Conservation (phyloP, 352 stramenopile genomes). For the Globisporangium mamillatum region DNA sequence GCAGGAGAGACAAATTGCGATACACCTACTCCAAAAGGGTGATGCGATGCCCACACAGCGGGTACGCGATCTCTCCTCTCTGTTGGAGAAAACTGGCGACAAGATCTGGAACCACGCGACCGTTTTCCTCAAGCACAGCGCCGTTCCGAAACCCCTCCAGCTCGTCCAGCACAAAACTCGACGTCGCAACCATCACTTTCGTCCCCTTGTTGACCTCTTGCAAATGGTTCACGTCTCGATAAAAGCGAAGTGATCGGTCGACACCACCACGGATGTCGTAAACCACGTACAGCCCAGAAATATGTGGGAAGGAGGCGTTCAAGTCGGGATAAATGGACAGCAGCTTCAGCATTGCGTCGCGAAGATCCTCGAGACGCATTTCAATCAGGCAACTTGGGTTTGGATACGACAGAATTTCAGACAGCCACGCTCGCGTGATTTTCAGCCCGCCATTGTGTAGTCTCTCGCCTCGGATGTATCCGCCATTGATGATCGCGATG, state of each 20-base stretch:
- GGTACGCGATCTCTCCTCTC: background rate
- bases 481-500: background rate
- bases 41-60: background rate
- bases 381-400: background rate
- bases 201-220: background rate
- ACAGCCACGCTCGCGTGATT: background rate
- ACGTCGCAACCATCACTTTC: background rate
- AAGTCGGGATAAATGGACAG: background rate
- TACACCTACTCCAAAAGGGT: background rate
- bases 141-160: background rate
- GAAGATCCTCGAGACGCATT: background rate
- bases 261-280: background rate
- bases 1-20: background rate
- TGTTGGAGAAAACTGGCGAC: background rate
- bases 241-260: background rate
- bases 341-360: background rate
- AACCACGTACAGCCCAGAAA: background rate
- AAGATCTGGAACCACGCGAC: background rate
- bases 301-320: background rate
- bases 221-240: background rate
- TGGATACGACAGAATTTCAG: background rate
- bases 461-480: background rate
- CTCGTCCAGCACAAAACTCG: background rate
- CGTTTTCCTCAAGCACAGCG: background rate
- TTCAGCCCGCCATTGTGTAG: background rate